These are phyloP conservation scores for Gaultheria prostrata DNA, from an alignment of 148 eudicot species.

Conservation along the genomic window DNA sequence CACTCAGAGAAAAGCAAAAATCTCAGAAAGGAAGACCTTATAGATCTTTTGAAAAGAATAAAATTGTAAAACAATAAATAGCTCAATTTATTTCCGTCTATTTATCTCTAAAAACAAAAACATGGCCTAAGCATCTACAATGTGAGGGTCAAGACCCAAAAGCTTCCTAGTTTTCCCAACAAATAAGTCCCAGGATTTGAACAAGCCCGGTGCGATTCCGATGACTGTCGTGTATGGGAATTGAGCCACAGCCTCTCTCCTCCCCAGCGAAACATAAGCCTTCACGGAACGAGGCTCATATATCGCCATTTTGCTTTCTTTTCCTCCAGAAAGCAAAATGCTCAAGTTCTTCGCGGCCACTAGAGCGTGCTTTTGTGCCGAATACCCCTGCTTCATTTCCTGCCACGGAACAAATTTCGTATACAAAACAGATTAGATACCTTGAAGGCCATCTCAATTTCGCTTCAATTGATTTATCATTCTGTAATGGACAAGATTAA, in stretches of 20 bases:
- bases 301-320: constrained; percentile 40
- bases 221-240: constrained; percentile 37
- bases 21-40: not conserved
- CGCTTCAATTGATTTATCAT: not conserved
- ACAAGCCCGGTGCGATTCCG: constrained; percentile 44
- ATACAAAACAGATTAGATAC: not conserved
- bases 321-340: constrained; percentile 38
- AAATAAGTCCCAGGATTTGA: constrained; percentile 51
- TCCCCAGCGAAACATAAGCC: constrained; percentile 54
- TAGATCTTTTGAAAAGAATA: not conserved
- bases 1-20: not conserved
- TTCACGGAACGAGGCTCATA: constrained; percentile 33
- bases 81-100: not conserved
- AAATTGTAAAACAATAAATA: no score
- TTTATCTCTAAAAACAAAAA: not conserved
- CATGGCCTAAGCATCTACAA: not conserved
- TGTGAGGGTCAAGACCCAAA: constrained; percentile 31
- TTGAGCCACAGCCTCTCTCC: constrained; percentile 54
- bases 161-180: constrained; percentile 54
- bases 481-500: not conserved
- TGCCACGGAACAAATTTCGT: constrained; percentile 12
- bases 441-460: not conserved
- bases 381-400: constrained; percentile 63
- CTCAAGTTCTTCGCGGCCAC: constrained; percentile 56
- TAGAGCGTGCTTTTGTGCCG: constrained; percentile 53